phyloP scores from a whole-genome alignment of 495 filamentous ascomycete genomes.

The Hypoxylon lienhwacheense region DNA sequence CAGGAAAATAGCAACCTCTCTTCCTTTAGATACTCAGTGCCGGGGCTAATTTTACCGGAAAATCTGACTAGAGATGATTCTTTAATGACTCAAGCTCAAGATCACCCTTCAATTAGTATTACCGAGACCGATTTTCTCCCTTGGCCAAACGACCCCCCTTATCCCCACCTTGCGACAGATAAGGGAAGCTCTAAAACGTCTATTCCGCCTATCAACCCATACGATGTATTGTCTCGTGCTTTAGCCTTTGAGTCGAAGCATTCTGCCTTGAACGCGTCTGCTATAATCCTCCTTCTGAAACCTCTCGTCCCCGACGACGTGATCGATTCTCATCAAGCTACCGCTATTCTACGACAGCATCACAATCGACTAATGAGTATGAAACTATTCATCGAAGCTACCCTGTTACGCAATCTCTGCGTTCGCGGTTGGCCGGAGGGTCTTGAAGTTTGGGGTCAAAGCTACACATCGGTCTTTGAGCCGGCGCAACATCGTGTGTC shows the following conservation, averaged over 20 bases:
- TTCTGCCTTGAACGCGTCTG: constrained; percentile 52
- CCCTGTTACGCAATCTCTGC: constrained; percentile 68
- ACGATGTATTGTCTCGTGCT: constrained; percentile 50
- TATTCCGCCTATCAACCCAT: constrained; percentile 50
- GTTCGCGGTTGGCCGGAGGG: constrained; percentile 52
- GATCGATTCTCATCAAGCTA: constrained; percentile 52
- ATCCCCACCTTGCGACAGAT: constrained; percentile 42
- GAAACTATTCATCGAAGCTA: constrained; percentile 67
- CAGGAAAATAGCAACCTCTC: constrained; percentile 6
- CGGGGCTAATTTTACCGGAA: constrained; percentile 1
- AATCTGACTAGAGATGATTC: constrained; percentile 3
- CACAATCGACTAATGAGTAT: constrained; percentile 65
- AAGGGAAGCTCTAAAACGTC: constrained; percentile 12
- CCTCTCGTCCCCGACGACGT: constrained; percentile 52
- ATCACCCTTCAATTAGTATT: constrained; percentile 44
- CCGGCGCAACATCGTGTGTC: constrained; percentile 54
- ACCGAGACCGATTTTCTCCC: constrained; percentile 55
- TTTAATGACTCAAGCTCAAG: constrained; percentile 24
- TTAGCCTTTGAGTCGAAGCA: constrained; percentile 51
- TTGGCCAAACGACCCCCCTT: constrained; percentile 52
- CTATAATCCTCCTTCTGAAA: constrained; percentile 55
- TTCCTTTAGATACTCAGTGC: not conserved
- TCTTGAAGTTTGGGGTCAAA: constrained; percentile 45
- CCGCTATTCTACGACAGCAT: constrained; percentile 63
- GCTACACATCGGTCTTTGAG: constrained; percentile 63